phyloP scores from a whole-genome alignment of 2,329 filamentous ascomycete genomes.

The Trichoderma citrinoviride region DNA sequence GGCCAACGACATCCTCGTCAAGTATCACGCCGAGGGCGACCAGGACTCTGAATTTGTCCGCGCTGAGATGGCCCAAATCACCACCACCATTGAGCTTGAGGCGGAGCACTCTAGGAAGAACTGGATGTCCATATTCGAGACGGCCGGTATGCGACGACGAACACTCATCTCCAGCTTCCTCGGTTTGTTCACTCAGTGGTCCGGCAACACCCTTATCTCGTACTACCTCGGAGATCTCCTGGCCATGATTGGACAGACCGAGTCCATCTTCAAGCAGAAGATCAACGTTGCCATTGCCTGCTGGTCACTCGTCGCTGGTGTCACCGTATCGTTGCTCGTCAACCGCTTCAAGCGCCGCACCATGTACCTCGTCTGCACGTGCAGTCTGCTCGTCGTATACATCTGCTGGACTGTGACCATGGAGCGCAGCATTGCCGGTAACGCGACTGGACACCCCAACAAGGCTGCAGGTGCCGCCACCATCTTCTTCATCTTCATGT shows the following conservation, averaged over 20 bases:
- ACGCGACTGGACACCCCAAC: background rate
- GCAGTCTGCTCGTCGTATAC: constrained; percentile 5
- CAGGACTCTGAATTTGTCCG: constrained; percentile 15
- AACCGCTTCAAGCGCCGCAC: constrained; percentile 8
- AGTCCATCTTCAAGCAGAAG: constrained; percentile 9
- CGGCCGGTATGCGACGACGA: background rate
- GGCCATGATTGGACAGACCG: constrained; percentile 6
- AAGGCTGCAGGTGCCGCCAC: constrained; percentile 5
- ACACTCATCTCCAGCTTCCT: background rate
- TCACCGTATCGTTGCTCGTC: background rate
- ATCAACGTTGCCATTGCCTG: constrained; percentile 15
- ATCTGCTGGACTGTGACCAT: constrained; percentile 10
- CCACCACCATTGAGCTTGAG: constrained; percentile 7
- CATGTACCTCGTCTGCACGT: constrained; percentile 1
- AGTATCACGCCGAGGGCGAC: constrained; percentile 14
- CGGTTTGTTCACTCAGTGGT: constrained; percentile 9
- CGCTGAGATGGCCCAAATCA: constrained; percentile 13
- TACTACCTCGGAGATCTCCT: constrained; percentile 6
- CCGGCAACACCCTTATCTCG: constrained; percentile 8
- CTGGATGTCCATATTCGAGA: constrained; percentile 3
- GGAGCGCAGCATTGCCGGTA: background rate
- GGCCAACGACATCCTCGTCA: constrained; percentile 10
- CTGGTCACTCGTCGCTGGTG: background rate
- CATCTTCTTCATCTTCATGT: constrained; percentile 4
- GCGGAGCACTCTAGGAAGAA: background rate